phyloP scores from a whole-genome alignment of 2,329 filamentous ascomycete genomes.

The Hymenoscyphus linearis region DNA sequence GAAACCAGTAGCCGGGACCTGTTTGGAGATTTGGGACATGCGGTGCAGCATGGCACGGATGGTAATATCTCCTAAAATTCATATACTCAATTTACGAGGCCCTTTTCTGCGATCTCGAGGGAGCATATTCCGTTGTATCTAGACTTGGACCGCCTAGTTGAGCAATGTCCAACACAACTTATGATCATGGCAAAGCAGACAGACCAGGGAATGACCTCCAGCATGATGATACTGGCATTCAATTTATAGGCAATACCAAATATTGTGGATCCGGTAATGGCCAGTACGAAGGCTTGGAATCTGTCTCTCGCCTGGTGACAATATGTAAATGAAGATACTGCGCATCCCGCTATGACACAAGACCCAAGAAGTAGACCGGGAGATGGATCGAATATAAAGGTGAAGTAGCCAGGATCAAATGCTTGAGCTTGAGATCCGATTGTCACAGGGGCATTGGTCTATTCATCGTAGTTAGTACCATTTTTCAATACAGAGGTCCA shows the following conservation, averaged over 20 bases:
- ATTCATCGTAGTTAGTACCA: slow-evolving; percentile 4
- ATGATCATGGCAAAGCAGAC: slow-evolving; percentile 34
- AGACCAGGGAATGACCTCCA: slow-evolving; percentile 35
- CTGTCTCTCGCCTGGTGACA: slow-evolving; percentile 31
- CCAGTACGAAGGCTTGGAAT: slow-evolving; percentile 31
- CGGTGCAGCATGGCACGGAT: no score
- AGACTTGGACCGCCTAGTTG: slow-evolving; percentile 13
- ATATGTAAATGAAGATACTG: slow-evolving; percentile 35
- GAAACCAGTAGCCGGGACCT: background rate
- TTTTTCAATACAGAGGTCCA: background rate
- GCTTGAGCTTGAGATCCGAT: background rate
- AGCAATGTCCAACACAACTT: slow-evolving; percentile 30
- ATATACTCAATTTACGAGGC: background rate
- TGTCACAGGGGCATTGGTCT: slow-evolving; percentile 1
- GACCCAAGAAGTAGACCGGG: slow-evolving; percentile 32
- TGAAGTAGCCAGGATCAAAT: slow-evolving; percentile 15
- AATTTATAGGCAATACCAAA: slow-evolving; percentile 26
- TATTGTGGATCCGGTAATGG: slow-evolving; percentile 22
- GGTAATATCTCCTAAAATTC: background rate
- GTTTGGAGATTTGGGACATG: background rate
- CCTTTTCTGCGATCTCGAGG: slow-evolving; percentile 16
- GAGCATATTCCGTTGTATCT: slow-evolving; percentile 13
- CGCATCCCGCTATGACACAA: slow-evolving; percentile 34
- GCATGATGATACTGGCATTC: slow-evolving; percentile 31
- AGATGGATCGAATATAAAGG: slow-evolving; percentile 30